These are phyloP conservation scores for Clonostachys chloroleuca DNA, from an alignment of 2,329 filamentous ascomycete genomes.

Conservation along the genomic window DNA sequence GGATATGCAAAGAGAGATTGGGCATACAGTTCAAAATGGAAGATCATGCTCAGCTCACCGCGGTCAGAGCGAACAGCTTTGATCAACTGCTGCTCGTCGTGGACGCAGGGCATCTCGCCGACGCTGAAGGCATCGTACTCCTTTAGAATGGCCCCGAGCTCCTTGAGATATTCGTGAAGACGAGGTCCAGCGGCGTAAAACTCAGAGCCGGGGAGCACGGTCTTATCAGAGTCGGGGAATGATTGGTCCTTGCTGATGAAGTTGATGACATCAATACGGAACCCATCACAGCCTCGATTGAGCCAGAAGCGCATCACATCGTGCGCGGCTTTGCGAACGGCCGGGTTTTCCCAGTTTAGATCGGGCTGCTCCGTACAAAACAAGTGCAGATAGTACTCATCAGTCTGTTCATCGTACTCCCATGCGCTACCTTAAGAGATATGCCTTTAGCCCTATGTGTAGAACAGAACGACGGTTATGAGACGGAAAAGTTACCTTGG, in stretches of 20 bases:
- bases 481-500: slow-evolving; percentile 17
- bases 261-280: slow-evolving; percentile 65
- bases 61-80: slow-evolving; percentile 48
- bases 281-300: slow-evolving; percentile 61
- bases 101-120: slow-evolving; percentile 43
- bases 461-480: too few species aligned
- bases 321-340: slow-evolving; percentile 62
- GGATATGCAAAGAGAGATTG: background rate
- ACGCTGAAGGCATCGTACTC: slow-evolving; percentile 47
- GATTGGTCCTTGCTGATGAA: slow-evolving; percentile 58
- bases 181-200: slow-evolving; percentile 50
- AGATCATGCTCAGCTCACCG: slow-evolving; percentile 66
- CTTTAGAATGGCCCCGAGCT: slow-evolving; percentile 35
- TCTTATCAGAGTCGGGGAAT: slow-evolving; percentile 42
- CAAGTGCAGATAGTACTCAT: slow-evolving; percentile 59
- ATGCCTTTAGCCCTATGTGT: too few species aligned
- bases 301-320: slow-evolving; percentile 72
- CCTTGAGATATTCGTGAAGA: slow-evolving; percentile 39
- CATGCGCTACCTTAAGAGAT: slow-evolving; percentile 31
- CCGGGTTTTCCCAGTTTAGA: slow-evolving; percentile 71
- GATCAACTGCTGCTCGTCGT: slow-evolving; percentile 35
- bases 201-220: slow-evolving; percentile 25
- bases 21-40: slow-evolving; percentile 61
- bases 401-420: slow-evolving; percentile 43
- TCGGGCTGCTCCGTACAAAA: slow-evolving; percentile 71